These are phyloP conservation scores for Entophlyctis luteolus DNA, from an alignment of 192 early-diverging fungal genomes.

Conservation along the genomic window DNA sequence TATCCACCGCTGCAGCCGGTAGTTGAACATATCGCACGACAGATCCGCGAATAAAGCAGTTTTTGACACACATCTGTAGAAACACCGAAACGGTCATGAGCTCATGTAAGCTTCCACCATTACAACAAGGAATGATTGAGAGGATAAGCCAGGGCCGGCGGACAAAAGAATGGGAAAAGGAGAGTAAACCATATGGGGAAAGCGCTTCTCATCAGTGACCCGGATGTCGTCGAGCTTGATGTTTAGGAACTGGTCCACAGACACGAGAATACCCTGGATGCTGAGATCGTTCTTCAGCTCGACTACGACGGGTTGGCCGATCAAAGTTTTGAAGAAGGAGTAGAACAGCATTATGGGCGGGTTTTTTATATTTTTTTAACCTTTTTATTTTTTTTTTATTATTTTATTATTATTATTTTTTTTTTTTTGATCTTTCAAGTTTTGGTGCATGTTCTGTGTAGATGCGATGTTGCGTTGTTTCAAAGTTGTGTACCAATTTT, in stretches of 20 bases:
- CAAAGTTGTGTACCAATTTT: too few relatives aligned
- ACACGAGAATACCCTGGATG: conserved; percentile 87
- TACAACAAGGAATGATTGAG: too few relatives aligned
- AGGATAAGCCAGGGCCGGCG: too few relatives aligned
- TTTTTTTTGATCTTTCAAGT: too few relatives aligned
- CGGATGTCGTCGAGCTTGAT: conserved; percentile 93
- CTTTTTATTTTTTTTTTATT: too few relatives aligned
- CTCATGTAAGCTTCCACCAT: too few relatives aligned
- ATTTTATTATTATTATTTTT: too few relatives aligned
- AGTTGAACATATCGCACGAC: conserved; percentile 96
- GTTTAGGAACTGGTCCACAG: conserved; percentile 99
- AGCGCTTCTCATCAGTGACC: conserved; percentile 74
- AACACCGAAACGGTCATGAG: too few relatives aligned
- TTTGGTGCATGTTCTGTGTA: too few relatives aligned
- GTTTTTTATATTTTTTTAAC: too few relatives aligned
- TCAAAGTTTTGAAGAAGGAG: conserved; percentile 98
- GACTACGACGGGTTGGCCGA: conserved; percentile 90
- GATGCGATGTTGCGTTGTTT: too few relatives aligned
- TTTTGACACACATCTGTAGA: too few relatives aligned
- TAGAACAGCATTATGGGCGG: conserved; percentile 88
- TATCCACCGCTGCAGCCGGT: conserved; percentile 84
- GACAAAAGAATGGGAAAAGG: background rate
- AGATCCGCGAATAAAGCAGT: conserved; percentile 98
- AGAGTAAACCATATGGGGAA: conserved; percentile 99
- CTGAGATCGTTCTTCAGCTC: conserved; percentile 98